These are phyloP conservation scores for Sicyos baderoa DNA, from an alignment of 306 rosid species.

Conservation along the genomic window DNA sequence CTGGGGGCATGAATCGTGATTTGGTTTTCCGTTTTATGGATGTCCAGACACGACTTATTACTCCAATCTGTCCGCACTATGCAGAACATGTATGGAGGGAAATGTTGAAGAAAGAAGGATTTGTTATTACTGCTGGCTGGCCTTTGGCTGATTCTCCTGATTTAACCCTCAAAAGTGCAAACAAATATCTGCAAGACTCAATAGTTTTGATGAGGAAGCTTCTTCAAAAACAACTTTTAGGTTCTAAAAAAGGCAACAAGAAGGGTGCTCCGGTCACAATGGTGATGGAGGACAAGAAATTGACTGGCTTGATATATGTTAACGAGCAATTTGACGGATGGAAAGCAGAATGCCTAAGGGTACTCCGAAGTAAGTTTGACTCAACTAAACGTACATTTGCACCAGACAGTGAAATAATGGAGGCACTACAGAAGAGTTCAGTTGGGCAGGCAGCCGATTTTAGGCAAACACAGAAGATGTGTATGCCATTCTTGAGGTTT, in stretches of 20 bases:
- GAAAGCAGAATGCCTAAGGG: conserved; percentile 75
- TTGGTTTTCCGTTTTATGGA: conserved; percentile 76
- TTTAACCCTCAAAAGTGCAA: conserved; percentile 62
- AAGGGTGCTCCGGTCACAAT: conserved; percentile 44
- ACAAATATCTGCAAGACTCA: conserved; percentile 77
- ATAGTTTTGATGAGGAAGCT: conserved; percentile 74
- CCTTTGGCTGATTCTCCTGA: conserved; percentile 68
- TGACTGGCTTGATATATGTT: conserved; percentile 56
- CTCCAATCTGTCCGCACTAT: conserved; percentile 93
- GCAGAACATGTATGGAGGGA: conserved; percentile 81
- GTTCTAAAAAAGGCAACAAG: conserved; percentile 59
- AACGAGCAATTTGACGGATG: conserved; percentile 77
- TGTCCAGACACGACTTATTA: conserved; percentile 78
- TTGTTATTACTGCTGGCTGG: conserved; percentile 82
- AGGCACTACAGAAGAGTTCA: conserved; percentile 50
- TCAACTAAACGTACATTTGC: conserved; percentile 35
- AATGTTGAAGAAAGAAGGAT: conserved; percentile 70
- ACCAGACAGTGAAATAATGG: conserved; percentile 48
- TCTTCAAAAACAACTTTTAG: conserved; percentile 72
- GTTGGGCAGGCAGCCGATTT: conserved; percentile 51
- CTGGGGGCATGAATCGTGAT: conserved; percentile 64
- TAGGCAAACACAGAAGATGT: conserved; percentile 55
- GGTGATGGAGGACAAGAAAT: conserved; percentile 34
- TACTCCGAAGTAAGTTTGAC: conserved; percentile 54
- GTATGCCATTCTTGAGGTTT: conserved; percentile 84